Base-by-base conservation (phyloP, 768 basidiomycete species). In the Fomitopsis serialis region DNA sequence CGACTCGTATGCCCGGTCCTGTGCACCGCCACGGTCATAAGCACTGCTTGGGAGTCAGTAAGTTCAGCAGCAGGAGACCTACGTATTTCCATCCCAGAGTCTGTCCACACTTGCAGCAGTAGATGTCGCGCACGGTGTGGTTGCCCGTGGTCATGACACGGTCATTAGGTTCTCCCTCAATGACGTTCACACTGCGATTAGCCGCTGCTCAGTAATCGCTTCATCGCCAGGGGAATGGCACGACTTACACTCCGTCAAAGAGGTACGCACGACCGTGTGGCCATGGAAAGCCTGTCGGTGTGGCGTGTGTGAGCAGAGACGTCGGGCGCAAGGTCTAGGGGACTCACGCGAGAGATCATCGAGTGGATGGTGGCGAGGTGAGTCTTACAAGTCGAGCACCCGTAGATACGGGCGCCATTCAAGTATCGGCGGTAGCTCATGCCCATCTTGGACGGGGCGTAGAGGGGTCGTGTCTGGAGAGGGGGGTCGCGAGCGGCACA, bases 81-180 rank as follows among this genome's bases (percentile, higher is more conserved):
- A 92, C 97, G 69, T 99, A 99, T 93, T 98, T 98, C 96, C 97
- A 98, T 52, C 96, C 96, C 29, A 99, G 78, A 17, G 78, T 81
- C 47, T 80, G 81, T 55, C 82, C 80, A 70, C 96, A 99, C 70
- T 95, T 96, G 76, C 78, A 73, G 71, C 96, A 99, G 70, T 82
- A 91, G 58, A 98, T 92, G 68, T 99, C 96, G 53, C 96, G 85
- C 32, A 99, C 96, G 24, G 88, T 91, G 72, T 99, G 97, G 62
- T 89, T 84, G 21, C 96, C 96, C 21, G 96, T 99, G 27, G 94
- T 95, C 96, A 98, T 99, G 54, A 85, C 82, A 57, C 97, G 80
- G 68, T 98, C 96, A 66, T 80, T 89, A 37, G 92, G 85, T 61
- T 91, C 87, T 55, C 94, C 94, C 68, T 92, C 88, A 57, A 85